Evolutionary conservation across 345 rosid genomes (phyloP), one percentile per base, ranked within the genome.

Genomic region (Excoecaria agallocha): DNA sequence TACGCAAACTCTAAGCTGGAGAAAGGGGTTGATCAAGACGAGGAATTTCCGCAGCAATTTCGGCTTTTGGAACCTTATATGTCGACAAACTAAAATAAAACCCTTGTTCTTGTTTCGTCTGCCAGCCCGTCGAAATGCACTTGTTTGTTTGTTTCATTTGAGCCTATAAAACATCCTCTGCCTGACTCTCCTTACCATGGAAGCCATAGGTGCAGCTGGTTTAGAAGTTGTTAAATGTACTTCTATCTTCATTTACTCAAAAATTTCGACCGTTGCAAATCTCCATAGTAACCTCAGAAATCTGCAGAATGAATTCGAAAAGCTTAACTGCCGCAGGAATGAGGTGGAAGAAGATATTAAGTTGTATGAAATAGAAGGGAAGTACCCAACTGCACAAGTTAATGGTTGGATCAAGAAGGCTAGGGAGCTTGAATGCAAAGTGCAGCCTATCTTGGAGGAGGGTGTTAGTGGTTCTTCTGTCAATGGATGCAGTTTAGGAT

Each of bases 281-380:
- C 50, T 69, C 52, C 54, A 57, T 8, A 54, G 22, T 20, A 81
- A 81, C 70, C 60, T 66, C 54, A 24, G 46, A 66, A 3, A 45
- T 49, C 83, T 76, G 50, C 52, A 52, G 22, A 70, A 58, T 9
- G 83, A 81, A 30, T 19, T 68, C 3, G 60, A 56, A 38, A 74
- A 74, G 48, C 85, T 83, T 12, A 65, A 17, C 22, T 57, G 35
- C 2, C 66, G 38, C 12, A 83, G 70, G 71, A 57, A 68, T 25
- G 71, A 20, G 11, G 68, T 77, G 4, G 58, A 62, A 13, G 79
- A 73, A 10, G 77, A 66, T 35, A 65, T 79, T 12, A 65, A 74
- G 48, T 72, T 72, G 25, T 79, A 70, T n/a, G 61, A 58, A 65
- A 45, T 62, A 37, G 87, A 84, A 72, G 81, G 82, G 56, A 84